Base-by-base conservation (phyloP, 1,284 basidiomycete genomes). In the Cronartium ribicola region DNA sequence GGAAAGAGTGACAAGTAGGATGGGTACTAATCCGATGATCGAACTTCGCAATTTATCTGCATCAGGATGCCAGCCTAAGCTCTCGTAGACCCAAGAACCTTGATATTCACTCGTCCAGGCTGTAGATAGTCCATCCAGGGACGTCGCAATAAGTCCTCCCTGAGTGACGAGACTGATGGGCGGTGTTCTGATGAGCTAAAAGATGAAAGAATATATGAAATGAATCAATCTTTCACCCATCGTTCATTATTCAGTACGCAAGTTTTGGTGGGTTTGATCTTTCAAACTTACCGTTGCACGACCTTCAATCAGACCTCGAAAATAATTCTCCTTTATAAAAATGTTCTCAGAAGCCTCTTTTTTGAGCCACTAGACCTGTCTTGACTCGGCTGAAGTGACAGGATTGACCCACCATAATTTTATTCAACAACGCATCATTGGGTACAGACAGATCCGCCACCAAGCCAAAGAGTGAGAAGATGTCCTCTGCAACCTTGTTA, bases 401-500 rank as follows among this genome's bases (percentile, higher is more conserved):
- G 46, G 46, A 29, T 36, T 1, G n/a, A 43, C 66, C n/a, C 11
- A 68, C 66, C 66, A 68, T 8, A 36, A 68, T 60, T 5, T 4
- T 14, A 39, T 68, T 60, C 2, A 68, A 57, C 40, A 68, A 60
- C 20, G 55, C 46, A n/a, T 43, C 66, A 59, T 68, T 43, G 1
- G 13, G n/a, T 11, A 13, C 1, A 29, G 14, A 39, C 2, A 59
- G 13, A 1, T 60, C 37, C n/a, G 66, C 20, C 7, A 29, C 43
- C 8, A 59, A 41, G 7, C 37, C 55, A 37, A 59, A 60, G 44
- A 68, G 66, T 36, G 66, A 14, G 22, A 37, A 4, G 3, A 68
- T 41, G 36, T 68, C 66, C 37, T 68, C 66, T 13, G 39, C 66
- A 39, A 68, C 20, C 37, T 68, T 68, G 13, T 68, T 68, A 29